These are phyloP conservation scores for Trifolium pratense DNA, from an alignment of 306 rosid genomes.

Conservation along the genomic window DNA sequence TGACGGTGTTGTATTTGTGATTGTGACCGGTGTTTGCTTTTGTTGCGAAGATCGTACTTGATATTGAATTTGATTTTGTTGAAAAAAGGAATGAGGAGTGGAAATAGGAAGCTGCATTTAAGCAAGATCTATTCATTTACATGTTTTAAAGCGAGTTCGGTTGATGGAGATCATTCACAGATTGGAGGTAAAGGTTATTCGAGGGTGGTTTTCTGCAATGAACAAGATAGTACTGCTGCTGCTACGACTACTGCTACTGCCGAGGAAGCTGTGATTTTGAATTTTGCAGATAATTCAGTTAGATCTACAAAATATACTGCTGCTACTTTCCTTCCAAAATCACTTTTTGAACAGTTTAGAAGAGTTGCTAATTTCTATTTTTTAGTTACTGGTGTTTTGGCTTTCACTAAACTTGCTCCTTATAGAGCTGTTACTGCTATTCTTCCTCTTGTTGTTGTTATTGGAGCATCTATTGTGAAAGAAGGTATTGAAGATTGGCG, in stretches of 20 bases:
- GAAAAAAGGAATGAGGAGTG: slow-evolving; percentile 50
- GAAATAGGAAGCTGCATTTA: slow-evolving; percentile 56
- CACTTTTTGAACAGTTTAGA: slow-evolving; percentile 97
- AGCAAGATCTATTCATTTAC: slow-evolving; percentile 91
- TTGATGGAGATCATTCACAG: slow-evolving; percentile 68
- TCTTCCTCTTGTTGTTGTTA: slow-evolving; percentile 67
- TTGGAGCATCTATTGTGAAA: slow-evolving; percentile 76
- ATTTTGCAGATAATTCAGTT: slow-evolving; percentile 68
- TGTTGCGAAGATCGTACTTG: background rate
- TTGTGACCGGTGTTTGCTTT: background rate
- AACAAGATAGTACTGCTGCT: slow-evolving; percentile 48
- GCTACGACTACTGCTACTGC: background rate
- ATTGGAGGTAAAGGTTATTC: slow-evolving; percentile 88
- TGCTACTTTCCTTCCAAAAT: slow-evolving; percentile 86
- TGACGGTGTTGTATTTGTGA: background rate
- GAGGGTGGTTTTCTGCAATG: slow-evolving; percentile 79
- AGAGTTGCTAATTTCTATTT: slow-evolving; percentile 94
- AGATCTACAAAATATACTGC: slow-evolving; percentile 80
- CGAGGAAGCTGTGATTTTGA: slow-evolving; percentile 51
- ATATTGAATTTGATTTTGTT: background rate
- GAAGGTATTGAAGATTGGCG: slow-evolving; percentile 87
- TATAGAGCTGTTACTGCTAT: slow-evolving; percentile 79
- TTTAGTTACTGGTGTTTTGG: slow-evolving; percentile 70
- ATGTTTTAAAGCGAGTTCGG: slow-evolving; percentile 64
- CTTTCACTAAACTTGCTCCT: slow-evolving; percentile 87